These are phyloP conservation scores for Brassica rapa DNA, from an alignment of 345 rosid species.

Conservation along the genomic window DNA sequence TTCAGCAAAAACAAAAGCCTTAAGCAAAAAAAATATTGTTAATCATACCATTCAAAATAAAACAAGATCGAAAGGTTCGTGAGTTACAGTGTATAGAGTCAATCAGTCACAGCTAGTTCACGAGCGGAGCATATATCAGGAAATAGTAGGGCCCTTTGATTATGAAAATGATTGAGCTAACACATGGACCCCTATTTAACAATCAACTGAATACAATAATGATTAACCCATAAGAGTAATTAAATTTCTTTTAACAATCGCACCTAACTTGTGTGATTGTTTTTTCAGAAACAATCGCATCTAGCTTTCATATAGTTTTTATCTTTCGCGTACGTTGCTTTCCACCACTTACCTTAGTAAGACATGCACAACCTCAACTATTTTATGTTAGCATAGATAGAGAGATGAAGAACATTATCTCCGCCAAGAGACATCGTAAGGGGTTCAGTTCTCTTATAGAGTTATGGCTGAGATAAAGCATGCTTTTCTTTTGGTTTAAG, in stretches of 20 bases:
- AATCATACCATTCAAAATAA: not conserved
- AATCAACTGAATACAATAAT: slow-evolving; percentile 15
- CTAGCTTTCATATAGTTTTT: slow-evolving; percentile 17
- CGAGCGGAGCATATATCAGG: slow-evolving; percentile 38
- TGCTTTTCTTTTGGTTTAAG: no score
- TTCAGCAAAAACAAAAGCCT: no score
- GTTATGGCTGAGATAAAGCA: no score
- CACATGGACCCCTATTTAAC: slow-evolving; percentile 39
- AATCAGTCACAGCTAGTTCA: slow-evolving; percentile 43
- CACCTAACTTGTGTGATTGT: slow-evolving; percentile 19
- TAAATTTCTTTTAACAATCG: slow-evolving; percentile 5
- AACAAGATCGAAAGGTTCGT: not conserved
- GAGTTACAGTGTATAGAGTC: slow-evolving; percentile 17
- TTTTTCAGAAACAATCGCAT: slow-evolving; percentile 5
- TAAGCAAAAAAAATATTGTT: not conserved
- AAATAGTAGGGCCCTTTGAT: slow-evolving; percentile 29
- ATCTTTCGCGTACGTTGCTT: slow-evolving; percentile 20
- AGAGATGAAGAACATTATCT: no score
- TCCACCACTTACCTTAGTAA: slow-evolving; percentile 22
- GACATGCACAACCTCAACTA: slow-evolving; percentile 17
- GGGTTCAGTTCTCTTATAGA: no score
- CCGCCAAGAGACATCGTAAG: no score
- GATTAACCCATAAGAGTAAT: slow-evolving; percentile 20
- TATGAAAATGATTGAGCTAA: slow-evolving; percentile 45
- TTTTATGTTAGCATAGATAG: not conserved